Evolutionary conservation across 495 filamentous ascomycete species (phyloP).

Genomic region (Penicillium paradoxum): DNA sequence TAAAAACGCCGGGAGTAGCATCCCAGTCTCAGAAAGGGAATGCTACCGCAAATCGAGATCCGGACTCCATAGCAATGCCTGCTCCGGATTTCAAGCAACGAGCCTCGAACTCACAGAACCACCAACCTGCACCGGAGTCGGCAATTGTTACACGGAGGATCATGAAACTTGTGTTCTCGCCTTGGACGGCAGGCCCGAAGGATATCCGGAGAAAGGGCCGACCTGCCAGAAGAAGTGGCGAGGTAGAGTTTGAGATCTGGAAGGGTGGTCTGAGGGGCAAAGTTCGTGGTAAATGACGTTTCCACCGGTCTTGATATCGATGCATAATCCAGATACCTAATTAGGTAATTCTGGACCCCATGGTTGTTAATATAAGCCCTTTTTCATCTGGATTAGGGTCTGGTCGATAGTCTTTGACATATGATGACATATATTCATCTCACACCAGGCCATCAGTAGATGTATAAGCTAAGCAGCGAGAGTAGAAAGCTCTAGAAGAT

Average conservation of each 20-base stretch:
- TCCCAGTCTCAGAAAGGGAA: background rate
- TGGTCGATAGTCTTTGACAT: no score
- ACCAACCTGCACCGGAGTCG: background rate
- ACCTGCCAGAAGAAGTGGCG: conserved; percentile 12
- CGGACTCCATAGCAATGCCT: conserved; percentile 2
- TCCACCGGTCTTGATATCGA: background rate
- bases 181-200: conserved; percentile 48
- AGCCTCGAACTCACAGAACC: background rate
- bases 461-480: no score
- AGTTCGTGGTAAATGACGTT: conserved; percentile 4
- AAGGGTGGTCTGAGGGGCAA: conserved; percentile 40
- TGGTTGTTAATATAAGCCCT: no score
- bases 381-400: no score
- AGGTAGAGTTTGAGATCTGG: conserved; percentile 50
- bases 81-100: background rate
- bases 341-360: no score
- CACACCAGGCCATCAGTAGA: no score
- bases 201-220: background rate
- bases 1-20: background rate
- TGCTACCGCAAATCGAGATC: background rate
- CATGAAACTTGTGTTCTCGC: conserved; percentile 78
- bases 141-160: conserved; percentile 44
- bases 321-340: no score
- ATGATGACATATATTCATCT: no score
- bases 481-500: no score